Base-by-base conservation (phyloP, 768 basidiomycete species). In the Pulveroboletus sp. region DNA sequence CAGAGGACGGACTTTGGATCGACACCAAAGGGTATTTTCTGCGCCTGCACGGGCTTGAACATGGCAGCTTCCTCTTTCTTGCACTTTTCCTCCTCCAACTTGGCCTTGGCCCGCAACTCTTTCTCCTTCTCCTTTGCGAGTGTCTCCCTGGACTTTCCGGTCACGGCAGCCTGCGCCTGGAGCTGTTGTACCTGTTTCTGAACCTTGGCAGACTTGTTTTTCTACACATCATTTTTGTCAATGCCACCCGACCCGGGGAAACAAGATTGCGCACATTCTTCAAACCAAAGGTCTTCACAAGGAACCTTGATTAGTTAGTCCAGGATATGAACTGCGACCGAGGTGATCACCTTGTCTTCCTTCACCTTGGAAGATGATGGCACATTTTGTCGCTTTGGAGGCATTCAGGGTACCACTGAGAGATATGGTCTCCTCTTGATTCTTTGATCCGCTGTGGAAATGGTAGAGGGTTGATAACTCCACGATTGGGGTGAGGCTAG, bases 1-100 rank as follows among this genome's bases (percentile, higher is more conserved):
- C 96, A 98, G 31, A 98, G 75, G 31, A 98, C 74, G 12, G 90
- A 93, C 78, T 96, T 97, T 26, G 94, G 95, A 69, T 98, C 94
- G 40, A 93, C 92, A 21, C 95, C 95, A 51, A 95, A 92, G 0
- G 95, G 91, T 38, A 98, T 78, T 65, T 89, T 93, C 74, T 93
- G 91, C 44, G 73, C 63, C 64, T 89, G 85, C 43, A 85, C 83
- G 41, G 90, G 86, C 61, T 86, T 85, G 62, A 94, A 75, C 56
- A 96, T 69, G 21, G 83, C 86, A 3, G 89, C 87, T 57, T 93
- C 86, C 73, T 94, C 89, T 70, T 86, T 91, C 68, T 73, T 78
- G 44, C 83, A 78, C 65, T 92, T 89, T 71, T 89, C 91, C 65
- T 87, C 90, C 15, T 91, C 89, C 0, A 73, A 65, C 65, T 88